Percentiles rank a stretch among this genome's conserved stretches.
Conservation (phyloP, 148 eudicot species). For the Arctostaphylos glauca region DNA sequence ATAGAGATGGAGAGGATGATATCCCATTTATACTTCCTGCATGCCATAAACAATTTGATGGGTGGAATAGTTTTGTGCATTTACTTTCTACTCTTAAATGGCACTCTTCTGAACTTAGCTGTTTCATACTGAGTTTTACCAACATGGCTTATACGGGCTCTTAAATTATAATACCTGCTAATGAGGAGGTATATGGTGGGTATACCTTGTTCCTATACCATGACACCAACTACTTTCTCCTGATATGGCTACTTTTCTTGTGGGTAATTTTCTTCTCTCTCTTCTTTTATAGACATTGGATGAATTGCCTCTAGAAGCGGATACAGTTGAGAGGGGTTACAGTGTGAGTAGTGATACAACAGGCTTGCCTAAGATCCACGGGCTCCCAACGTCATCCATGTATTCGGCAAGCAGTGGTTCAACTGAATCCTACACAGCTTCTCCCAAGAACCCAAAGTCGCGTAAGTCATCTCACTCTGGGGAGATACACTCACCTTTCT, state of each 20-base stretch:
- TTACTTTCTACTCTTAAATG: neutral
- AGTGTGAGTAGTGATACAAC: conserved; percentile 66
- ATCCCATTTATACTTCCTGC: neutral
- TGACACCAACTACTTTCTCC: neutral
- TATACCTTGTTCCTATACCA: neutral
- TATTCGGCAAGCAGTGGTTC: conserved; percentile 52
- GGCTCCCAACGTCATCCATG: conserved; percentile 60
- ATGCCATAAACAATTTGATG: neutral
- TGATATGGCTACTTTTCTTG: neutral
- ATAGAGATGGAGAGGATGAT: neutral
- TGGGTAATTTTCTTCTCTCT: neutral
- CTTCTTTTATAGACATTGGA: conserved; percentile 58
- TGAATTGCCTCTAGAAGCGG: conserved; percentile 90
- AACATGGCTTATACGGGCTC: neutral
- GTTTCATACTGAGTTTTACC: too few relatives aligned
- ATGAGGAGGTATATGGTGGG: too few relatives aligned
- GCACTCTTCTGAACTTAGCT: neutral
- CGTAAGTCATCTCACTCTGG: conserved; percentile 69
- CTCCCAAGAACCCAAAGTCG: conserved; percentile 60
- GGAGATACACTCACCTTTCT: conserved; percentile 59
- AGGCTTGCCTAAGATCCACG: conserved; percentile 79
- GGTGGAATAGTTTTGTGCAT: neutral
- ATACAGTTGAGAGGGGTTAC: conserved; percentile 82
- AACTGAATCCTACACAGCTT: conserved; percentile 56
- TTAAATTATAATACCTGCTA: too few relatives aligned